Percentiles rank a stretch among this genome's conserved stretches.
Evolutionary conservation across 805 yeast genomes (phyloP).

Genomic region (Debaryomyces hansenii): DNA sequence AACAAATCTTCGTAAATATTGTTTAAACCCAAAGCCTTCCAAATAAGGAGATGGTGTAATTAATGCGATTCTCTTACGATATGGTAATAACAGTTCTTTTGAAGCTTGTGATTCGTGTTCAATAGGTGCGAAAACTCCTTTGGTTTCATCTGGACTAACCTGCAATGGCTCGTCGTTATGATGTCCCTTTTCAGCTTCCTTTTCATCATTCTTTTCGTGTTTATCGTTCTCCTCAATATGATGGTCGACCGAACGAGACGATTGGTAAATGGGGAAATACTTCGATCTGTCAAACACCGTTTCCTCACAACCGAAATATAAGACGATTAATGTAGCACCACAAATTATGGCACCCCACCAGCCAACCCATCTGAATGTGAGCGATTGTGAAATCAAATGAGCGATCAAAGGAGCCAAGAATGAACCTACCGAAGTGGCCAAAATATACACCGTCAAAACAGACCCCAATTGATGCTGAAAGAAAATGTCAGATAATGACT

Average conservation of each 20-base stretch:
- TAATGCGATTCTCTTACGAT: slow-evolving; percentile 46
- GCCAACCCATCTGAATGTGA: slow-evolving; percentile 80
- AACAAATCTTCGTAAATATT: slow-evolving; percentile 54
- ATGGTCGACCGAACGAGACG: not conserved
- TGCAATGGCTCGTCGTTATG: slow-evolving; percentile 5
- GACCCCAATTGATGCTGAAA: slow-evolving; percentile 77
- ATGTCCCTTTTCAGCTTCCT: slow-evolving; percentile 1
- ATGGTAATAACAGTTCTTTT: slow-evolving; percentile 26
- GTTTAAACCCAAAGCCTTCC: slow-evolving; percentile 64
- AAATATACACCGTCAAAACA: slow-evolving; percentile 68
- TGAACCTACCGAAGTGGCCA: slow-evolving; percentile 75
- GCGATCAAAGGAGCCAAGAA: slow-evolving; percentile 79
- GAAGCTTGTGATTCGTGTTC: slow-evolving; percentile 6
- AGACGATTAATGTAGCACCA: slow-evolving; percentile 47
- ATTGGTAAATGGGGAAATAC: slow-evolving; percentile 19
- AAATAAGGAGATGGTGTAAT: slow-evolving; percentile 61
- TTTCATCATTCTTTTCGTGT: slow-evolving; percentile 6
- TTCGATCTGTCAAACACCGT: slow-evolving; percentile 61
- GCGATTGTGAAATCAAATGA: slow-evolving; percentile 62
- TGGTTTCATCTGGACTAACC: not conserved
- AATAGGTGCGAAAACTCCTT: not conserved
- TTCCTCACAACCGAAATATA: slow-evolving; percentile 67
- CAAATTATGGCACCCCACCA: slow-evolving; percentile 57
- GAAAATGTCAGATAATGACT: slow-evolving; percentile 69
- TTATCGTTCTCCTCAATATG: slow-evolving; percentile 2